Evolutionary conservation across 1,139 yeast genomes (phyloP).

Genomic region (Lodderomyces pseudojiufengensis): DNA sequence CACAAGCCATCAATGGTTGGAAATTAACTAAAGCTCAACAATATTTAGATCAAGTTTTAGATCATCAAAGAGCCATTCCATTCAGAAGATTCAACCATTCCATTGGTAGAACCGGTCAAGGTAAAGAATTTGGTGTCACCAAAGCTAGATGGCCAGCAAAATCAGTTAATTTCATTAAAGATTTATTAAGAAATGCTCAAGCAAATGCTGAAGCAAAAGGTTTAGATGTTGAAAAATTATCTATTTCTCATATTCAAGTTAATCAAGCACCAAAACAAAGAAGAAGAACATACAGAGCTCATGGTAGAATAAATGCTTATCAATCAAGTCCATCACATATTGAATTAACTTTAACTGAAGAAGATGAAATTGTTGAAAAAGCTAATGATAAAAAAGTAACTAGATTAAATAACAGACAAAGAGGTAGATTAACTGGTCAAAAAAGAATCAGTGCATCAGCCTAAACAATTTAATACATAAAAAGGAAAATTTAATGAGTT

Average conservation of each 20-base stretch:
- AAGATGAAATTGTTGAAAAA: constrained; percentile 90
- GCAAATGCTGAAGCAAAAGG: constrained; percentile 99
- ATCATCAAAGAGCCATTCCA: constrained; percentile 99
- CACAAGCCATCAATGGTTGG: constrained; percentile 98
- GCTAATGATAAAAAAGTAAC: constrained; percentile 80
- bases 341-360: constrained; percentile 95
- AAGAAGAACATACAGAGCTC: constrained; percentile 99
- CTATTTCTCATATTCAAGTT: constrained; percentile 97
- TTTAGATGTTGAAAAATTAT: constrained; percentile 89
- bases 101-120: constrained; percentile 99
- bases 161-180: constrained; percentile 94
- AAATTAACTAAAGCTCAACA: constrained; percentile 92
- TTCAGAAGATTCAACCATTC: constrained; percentile 97
- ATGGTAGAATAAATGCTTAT: constrained; percentile 99
- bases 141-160: constrained; percentile 99
- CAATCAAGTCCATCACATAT: constrained; percentile 98
- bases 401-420: constrained; percentile 86
- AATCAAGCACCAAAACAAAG: constrained; percentile 99
- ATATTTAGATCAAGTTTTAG: constrained; percentile 95
- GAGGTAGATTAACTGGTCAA: constrained; percentile 86
- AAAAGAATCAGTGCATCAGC: constrained; percentile 37
- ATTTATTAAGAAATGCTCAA: constrained; percentile 95
- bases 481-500: too few species aligned
- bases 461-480: constrained; percentile 7
- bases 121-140: constrained; percentile 99